Percentiles rank a stretch among this genome's conserved stretches.
These are phyloP conservation scores for Crithidia fasciculata DNA, from an alignment of 208 protist species.

Conservation along the genomic window DNA sequence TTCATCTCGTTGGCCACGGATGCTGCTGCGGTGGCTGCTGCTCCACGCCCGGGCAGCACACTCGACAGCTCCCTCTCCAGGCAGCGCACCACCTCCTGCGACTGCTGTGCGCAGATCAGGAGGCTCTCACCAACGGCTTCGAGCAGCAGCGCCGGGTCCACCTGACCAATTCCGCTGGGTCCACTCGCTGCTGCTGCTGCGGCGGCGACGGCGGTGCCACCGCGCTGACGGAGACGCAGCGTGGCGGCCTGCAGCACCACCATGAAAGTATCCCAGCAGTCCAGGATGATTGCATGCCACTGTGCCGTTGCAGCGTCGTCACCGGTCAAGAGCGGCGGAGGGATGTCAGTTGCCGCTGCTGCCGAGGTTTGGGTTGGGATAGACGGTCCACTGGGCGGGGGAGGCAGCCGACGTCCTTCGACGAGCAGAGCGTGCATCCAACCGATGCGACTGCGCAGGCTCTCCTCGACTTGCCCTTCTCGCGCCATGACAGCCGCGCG, in stretches of 20 bases:
- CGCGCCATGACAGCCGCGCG: slow-evolving; percentile 27
- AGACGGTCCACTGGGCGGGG: too few relatives aligned
- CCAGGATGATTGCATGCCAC: slow-evolving; percentile 21
- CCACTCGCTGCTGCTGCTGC: not conserved
- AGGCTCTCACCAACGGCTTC: slow-evolving; percentile 23
- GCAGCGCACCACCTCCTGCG: slow-evolving; percentile 25
- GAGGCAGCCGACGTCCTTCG: slow-evolving; percentile 11
- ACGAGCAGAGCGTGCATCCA: slow-evolving; percentile 32
- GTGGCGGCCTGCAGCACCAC: slow-evolving; percentile 31
- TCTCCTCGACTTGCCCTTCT: slow-evolving; percentile 28
- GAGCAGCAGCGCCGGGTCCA: slow-evolving; percentile 5
- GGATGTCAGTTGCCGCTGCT: not conserved
- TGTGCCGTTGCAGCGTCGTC: slow-evolving; percentile 12
- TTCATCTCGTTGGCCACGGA: not conserved
- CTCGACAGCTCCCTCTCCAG: slow-evolving; percentile 24
- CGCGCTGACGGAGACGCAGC: slow-evolving; percentile 29
- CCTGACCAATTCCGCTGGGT: not conserved
- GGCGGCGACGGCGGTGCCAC: not conserved
- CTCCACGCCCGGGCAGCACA: not conserved
- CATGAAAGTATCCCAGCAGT: slow-evolving; percentile 24
- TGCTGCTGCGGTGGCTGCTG: not conserved
- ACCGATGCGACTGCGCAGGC: slow-evolving; percentile 7
- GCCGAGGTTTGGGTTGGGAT: not conserved
- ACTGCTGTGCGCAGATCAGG: slow-evolving; percentile 19
- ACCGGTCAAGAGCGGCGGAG: not conserved